Evolutionary conservation across 257 asterid genomes (phyloP).

Genomic region (Solanum paucissectum): DNA sequence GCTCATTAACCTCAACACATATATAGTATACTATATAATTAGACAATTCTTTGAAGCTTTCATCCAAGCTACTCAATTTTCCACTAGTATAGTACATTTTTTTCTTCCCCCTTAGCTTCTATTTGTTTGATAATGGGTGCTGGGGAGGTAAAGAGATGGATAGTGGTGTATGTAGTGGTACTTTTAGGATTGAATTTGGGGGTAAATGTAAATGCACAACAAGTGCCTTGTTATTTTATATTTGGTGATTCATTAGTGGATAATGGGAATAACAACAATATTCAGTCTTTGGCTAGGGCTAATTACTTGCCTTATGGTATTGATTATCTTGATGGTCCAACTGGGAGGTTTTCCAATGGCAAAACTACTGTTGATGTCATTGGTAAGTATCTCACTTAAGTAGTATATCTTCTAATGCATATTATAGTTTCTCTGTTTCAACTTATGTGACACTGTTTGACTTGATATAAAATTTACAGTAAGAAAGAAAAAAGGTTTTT

Average conservation of each 20-base stretch:
- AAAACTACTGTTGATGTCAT: constrained; percentile 60
- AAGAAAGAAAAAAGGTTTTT: background rate
- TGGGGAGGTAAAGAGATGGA: constrained; percentile 10
- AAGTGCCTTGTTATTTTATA: constrained; percentile 45
- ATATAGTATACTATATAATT: background rate
- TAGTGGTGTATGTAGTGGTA: constrained; percentile 4
- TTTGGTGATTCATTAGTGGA: constrained; percentile 75
- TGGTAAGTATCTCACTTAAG: constrained; percentile 16
- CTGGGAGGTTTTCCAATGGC: constrained; percentile 65
- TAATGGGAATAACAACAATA: constrained; percentile 58
- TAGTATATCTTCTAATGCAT: background rate
- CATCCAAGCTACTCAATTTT: background rate
- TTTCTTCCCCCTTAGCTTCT: background rate
- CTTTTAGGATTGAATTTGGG: background rate
- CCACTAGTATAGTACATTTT: background rate
- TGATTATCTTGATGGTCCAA: constrained; percentile 50
- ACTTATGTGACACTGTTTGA: background rate
- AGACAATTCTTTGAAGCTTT: background rate
- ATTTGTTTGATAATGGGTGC: constrained; percentile 6
- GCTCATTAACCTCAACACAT: background rate
- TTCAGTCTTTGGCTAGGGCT: constrained; percentile 54
- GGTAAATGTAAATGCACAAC: background rate
- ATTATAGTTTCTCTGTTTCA: background rate
- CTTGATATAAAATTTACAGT: background rate
- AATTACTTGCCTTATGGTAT: constrained; percentile 69